These are phyloP conservation scores for Penicillium expansum DNA, from an alignment of 2,329 filamentous ascomycete genomes.

Conservation along the genomic window DNA sequence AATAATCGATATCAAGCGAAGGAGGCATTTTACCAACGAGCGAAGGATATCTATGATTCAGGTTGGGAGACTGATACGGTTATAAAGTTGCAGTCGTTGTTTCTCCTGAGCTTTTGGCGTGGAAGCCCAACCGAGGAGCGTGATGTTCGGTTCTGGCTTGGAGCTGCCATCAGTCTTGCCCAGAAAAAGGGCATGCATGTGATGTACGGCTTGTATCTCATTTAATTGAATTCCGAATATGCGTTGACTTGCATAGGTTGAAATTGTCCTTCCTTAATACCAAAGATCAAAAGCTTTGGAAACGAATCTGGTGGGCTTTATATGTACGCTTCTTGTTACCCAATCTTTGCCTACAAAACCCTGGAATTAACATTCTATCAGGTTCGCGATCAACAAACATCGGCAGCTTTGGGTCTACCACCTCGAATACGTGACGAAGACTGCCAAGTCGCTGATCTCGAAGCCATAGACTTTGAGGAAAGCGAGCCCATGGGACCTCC, in stretches of 20 bases:
- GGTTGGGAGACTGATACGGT: conserved; percentile 54
- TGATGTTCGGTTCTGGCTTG: conserved; percentile 52
- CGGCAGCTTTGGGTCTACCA: conserved; percentile 46
- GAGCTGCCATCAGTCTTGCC: conserved; percentile 52
- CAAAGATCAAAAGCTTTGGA: conserved; percentile 41
- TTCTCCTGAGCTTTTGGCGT: conserved; percentile 57
- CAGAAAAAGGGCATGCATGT: conserved; percentile 47
- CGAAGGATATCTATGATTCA: conserved; percentile 53
- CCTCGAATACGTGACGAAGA: conserved; percentile 51
- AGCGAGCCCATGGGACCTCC: conserved; percentile 27
- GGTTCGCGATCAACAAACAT: conserved; percentile 50
- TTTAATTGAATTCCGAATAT: background rate
- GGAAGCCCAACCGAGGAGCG: conserved; percentile 51
- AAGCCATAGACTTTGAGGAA: conserved; percentile 38
- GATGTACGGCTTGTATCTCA: conserved; percentile 21
- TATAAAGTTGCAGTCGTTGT: conserved; percentile 51
- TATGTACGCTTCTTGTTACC: conserved; percentile 36
- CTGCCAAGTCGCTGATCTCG: conserved; percentile 46
- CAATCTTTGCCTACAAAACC: background rate
- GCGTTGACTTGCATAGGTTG: conserved; percentile 22
- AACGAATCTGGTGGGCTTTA: conserved; percentile 55
- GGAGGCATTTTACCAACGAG: conserved; percentile 50
- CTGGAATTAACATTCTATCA: conserved; percentile 3
- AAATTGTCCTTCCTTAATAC: conserved; percentile 31
- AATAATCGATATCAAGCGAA: conserved; percentile 51